Base-by-base conservation (phyloP, 2,329 filamentous ascomycete genomes). In the Fusarium sp. region DNA sequence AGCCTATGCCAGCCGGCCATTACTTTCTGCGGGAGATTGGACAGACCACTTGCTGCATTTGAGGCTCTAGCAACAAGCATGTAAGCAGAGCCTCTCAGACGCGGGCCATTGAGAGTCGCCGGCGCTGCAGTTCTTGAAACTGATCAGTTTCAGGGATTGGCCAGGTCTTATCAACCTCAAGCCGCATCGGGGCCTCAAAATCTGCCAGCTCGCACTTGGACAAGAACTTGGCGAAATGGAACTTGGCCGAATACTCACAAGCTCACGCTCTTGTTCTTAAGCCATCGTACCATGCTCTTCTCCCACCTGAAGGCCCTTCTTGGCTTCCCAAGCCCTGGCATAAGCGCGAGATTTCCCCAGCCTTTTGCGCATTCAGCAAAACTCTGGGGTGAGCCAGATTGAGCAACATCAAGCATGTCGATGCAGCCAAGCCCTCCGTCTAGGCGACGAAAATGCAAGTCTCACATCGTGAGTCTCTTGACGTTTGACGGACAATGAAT, bases 341-440 rank as follows among this genome's bases (percentile, higher is more conserved):
- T 57, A 61, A 52, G 57, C 52, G 32, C 6, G 36, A 59, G 61
- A 58, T 62, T 63, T 63, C 62, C 45, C 62, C 62, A 58, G 54
- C 48, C 62, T 48, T 58, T 43, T 26, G 41, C 34, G 47, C 57
- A 61, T 50, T 40, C 41, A 61, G 52, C 32, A 57, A 7, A 45
- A 65, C 38, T 49, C 62, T 59, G 62, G 61, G 58, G 62, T 63
- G 58, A 63, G 40, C 46, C 44, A 51, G 28, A 13, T 6, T 5
- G 26, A 39, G 19, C 51, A 62, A 13, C 44, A 53, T 58, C 47
- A 53, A 26, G 26, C 47, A 41, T 45, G 35, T 50, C 6, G 34
- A 48, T 22, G 53, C 61, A 65, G 62, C 62, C 62, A 65, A 63
- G 62, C 38, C 43, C 32, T 50, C 41, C 38, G 9, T 45, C 52